Evolutionary conservation across 306 rosid genomes (phyloP), one percentile per base, ranked within the genome.

Genomic region (Vigna unguiculata): DNA sequence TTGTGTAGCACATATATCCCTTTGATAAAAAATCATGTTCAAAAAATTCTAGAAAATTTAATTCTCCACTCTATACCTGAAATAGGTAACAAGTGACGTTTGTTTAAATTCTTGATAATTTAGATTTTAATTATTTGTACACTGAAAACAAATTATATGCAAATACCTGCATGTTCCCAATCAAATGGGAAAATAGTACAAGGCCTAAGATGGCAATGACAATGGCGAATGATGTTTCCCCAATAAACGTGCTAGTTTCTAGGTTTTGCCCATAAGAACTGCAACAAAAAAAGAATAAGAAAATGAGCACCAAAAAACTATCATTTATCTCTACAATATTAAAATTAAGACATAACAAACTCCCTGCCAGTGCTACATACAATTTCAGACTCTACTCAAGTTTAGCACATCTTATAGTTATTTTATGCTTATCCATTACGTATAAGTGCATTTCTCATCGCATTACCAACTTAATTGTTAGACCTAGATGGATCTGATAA

Each of bases 161-260:
- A 71, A 43, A 48, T 87, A 90, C 99, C 99, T 95, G 99, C 99
- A 95, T 95, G 87, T 95, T 95, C 80, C 99, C 99, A 48, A 95
- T 92, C 84, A 95, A 88, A 85, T 89, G 97, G 78, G 99, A 83
- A 85, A 95, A 95, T 78, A 92, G 83, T 80, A 95, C 97, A 63
- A 95, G 99, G 77, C 99, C 99, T 75, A 92, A 76, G 82, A 95
- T 95, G 77, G 99, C 93, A 66, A 95, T 95, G 75, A 95, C 93
- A 80, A 92, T 90, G 34, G 99, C 95, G 71, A 95, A 95, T 66
- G 90, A 84, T 34, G 99, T 95, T 89, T 95, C 99, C 62, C 97
- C 97, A 64, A 95, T 90, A 72, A 87, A 95, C 21, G 96, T 90
- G 85, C 86, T 95, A 3, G 98, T 95, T 1, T 80, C 53, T 83